Percentiles rank a stretch among this genome's conserved stretches.
phyloP scores from a whole-genome alignment of 2,329 filamentous ascomycete species.

The Penicillium carneum region DNA sequence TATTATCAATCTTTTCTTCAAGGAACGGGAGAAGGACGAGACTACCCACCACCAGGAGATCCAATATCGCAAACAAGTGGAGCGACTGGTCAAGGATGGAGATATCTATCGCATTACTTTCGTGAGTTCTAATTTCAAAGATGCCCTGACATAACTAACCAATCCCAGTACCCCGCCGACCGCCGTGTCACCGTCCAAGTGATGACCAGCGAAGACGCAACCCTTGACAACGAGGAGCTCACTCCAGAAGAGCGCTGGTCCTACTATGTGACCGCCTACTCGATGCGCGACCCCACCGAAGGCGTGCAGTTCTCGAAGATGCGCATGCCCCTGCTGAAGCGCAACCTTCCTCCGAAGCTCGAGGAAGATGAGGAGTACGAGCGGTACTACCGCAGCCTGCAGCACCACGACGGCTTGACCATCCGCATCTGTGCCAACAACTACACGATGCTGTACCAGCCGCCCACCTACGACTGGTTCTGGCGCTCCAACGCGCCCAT shows the following conservation, averaged over 20 bases:
- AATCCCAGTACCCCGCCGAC: constrained; percentile 66
- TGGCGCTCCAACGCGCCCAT: constrained; percentile 56
- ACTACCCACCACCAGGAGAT: constrained; percentile 91
- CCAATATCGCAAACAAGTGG: constrained; percentile 86
- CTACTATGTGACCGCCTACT: constrained; percentile 92
- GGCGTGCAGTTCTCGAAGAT: constrained; percentile 71
- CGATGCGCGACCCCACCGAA: constrained; percentile 86
- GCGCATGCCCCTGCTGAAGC: constrained; percentile 72
- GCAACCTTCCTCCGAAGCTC: constrained; percentile 71
- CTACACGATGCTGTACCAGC: constrained; percentile 79
- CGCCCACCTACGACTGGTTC: constrained; percentile 74
- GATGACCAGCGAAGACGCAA: constrained; percentile 83
- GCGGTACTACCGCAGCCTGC: constrained; percentile 61
- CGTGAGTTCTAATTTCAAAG: constrained; percentile 67
- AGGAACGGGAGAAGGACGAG: constrained; percentile 79
- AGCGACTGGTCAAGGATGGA: constrained; percentile 89
- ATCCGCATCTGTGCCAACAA: constrained; percentile 79
- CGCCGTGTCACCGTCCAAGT: constrained; percentile 77
- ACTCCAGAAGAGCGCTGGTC: constrained; percentile 75
- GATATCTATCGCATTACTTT: constrained; percentile 90
- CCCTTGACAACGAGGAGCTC: constrained; percentile 76
- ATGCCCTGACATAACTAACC: constrained; percentile 36
- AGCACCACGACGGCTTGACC: constrained; percentile 71
- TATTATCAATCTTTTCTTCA: constrained; percentile 84
- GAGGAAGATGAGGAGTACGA: constrained; percentile 68